phyloP scores from a whole-genome alignment of 139 green algal genomes.

The Desmodesmus armatus region DNA sequence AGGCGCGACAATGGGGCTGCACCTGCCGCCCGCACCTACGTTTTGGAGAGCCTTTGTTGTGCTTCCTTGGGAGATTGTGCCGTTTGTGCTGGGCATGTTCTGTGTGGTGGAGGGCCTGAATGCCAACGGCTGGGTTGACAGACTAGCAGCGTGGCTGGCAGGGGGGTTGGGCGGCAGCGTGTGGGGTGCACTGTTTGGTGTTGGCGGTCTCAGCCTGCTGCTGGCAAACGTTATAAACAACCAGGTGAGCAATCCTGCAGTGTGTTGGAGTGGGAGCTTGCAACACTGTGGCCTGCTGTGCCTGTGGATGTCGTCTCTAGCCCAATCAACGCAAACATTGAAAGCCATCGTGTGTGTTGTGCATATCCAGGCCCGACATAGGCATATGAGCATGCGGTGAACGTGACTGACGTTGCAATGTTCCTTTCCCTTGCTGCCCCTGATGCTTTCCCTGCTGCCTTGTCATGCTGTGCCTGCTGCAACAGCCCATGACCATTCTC shows the following conservation, averaged over 20 bases:
- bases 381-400: too few species aligned
- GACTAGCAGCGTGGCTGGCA: slow-evolving; percentile 47
- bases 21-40: too few species aligned
- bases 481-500: slow-evolving; percentile 69
- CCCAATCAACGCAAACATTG: too few species aligned
- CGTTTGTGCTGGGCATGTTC: slow-evolving; percentile 69
- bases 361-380: too few species aligned
- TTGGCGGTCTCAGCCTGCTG: slow-evolving; percentile 48
- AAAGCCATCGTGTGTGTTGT: too few species aligned
- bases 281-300: background rate
- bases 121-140: slow-evolving; percentile 51
- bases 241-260: slow-evolving; percentile 29
- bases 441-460: background rate
- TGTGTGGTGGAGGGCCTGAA: slow-evolving; percentile 62
- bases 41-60: background rate
- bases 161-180: background rate
- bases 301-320: background rate
- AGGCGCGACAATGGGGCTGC: too few species aligned
- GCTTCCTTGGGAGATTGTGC: slow-evolving; percentile 50
- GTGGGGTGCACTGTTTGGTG: background rate
- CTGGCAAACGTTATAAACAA: slow-evolving; percentile 67
- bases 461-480: too few species aligned
- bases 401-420: background rate
- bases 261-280: background rate
- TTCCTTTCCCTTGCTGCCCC: background rate